phyloP scores from a whole-genome alignment of 257 asterid genomes.

The Euphrasia confusa region DNA sequence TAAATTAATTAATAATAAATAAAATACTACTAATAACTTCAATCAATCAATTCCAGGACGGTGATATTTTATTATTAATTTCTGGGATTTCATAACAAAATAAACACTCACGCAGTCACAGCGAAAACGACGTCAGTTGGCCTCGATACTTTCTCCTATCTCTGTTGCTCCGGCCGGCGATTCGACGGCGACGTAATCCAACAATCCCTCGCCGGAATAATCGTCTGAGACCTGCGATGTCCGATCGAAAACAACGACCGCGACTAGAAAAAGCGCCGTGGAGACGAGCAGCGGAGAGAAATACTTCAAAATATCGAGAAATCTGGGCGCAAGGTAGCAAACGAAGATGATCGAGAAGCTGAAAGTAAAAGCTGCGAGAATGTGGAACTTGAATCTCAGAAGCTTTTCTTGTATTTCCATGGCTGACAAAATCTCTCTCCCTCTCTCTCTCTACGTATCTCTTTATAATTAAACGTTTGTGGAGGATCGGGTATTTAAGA shows the following conservation, averaged over 20 bases:
- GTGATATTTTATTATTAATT: neutral
- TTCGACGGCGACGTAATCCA: slow-evolving; percentile 47
- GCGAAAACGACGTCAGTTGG: slow-evolving; percentile 5
- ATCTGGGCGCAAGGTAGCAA: slow-evolving; percentile 41
- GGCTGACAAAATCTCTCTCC: slow-evolving; percentile 19
- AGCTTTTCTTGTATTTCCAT: slow-evolving; percentile 48
- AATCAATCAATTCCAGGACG: neutral
- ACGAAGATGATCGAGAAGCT: slow-evolving; percentile 15
- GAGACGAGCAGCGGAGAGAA: slow-evolving; percentile 61
- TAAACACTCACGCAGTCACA: neutral
- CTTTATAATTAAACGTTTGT: neutral
- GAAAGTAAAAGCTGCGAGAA: slow-evolving; percentile 24
- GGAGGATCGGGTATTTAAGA: slow-evolving; percentile 20
- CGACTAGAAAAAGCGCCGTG: slow-evolving; percentile 48
- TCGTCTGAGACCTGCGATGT: slow-evolving; percentile 37
- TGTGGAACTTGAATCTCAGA: slow-evolving; percentile 41
- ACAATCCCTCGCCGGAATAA: slow-evolving; percentile 44
- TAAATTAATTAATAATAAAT: too few species aligned
- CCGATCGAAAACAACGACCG: slow-evolving; percentile 40
- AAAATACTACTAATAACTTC: too few species aligned
- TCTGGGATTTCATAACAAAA: neutral
- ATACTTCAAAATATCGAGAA: slow-evolving; percentile 40
- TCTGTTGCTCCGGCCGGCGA: slow-evolving; percentile 19
- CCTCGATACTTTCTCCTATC: slow-evolving; percentile 12
- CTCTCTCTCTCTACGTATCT: slow-evolving; percentile 17